phyloP scores from a whole-genome alignment of 148 eudicot species.

The Oxyria digyna region DNA sequence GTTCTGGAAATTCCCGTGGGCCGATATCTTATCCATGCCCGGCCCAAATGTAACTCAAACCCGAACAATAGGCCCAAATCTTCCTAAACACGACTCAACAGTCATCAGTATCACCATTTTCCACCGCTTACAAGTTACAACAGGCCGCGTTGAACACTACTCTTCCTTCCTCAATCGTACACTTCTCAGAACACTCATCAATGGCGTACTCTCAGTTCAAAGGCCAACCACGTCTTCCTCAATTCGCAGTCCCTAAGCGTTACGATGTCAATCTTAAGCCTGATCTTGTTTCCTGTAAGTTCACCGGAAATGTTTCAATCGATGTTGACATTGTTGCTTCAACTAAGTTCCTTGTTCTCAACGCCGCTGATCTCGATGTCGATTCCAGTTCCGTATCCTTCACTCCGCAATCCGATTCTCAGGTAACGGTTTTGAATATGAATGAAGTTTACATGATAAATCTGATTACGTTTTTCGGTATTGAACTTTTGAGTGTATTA shows the following conservation, averaged over 20 bases:
- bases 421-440: conserved; percentile 24
- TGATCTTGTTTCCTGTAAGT: conserved; percentile 60
- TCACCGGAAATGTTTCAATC: conserved; percentile 56
- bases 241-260: conserved; percentile 53
- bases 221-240: conserved; percentile 66
- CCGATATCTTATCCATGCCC: background rate
- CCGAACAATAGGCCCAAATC: background rate
- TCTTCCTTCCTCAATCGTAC: background rate
- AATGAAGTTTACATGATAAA: too few relatives aligned
- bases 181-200: background rate
- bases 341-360: conserved; percentile 61
- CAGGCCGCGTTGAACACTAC: background rate
- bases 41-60: background rate
- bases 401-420: conserved; percentile 19
- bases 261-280: conserved; percentile 68
- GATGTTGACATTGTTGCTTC: conserved; percentile 47
- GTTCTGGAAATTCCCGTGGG: background rate
- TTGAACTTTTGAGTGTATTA: too few relatives aligned
- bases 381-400: conserved; percentile 42
- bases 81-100: background rate
- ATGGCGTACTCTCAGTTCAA: conserved; percentile 45
- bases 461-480: too few relatives aligned
- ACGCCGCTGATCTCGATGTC: conserved; percentile 73
- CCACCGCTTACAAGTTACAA: background rate
- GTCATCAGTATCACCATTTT: background rate